Percentiles rank a stretch among this genome's conserved stretches.
Evolutionary conservation across 164 flowering plant species (phyloP).

Genomic region (Vitis amurensis): DNA sequence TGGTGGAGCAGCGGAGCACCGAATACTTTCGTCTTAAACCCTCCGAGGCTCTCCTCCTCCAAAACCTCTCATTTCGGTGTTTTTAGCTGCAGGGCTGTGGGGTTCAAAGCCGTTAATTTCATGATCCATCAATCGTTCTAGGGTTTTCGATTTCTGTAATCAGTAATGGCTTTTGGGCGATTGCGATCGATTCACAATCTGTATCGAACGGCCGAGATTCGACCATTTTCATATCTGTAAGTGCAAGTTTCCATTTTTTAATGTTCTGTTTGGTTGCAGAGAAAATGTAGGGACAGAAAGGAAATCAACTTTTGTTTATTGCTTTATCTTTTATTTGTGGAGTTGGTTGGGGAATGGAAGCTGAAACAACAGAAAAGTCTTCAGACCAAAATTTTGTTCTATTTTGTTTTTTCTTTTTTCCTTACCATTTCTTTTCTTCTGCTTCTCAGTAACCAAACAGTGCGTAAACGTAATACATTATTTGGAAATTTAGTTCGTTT

Average conservation of each 20-base stretch:
- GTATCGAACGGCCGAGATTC: constrained; percentile 19
- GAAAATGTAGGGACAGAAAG: constrained; percentile 1
- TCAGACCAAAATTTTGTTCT: no score
- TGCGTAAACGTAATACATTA: no score
- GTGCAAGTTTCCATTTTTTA: constrained; percentile 1
- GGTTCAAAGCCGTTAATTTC: not conserved
- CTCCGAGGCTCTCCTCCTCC: not conserved
- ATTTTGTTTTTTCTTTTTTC: no score
- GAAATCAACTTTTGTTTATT: not conserved
- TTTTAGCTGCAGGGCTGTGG: no score
- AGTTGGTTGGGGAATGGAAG: not conserved
- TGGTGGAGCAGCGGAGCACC: not conserved
- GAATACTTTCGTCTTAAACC: constrained; percentile 3
- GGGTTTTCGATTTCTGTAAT: constrained; percentile 7
- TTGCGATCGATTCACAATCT: constrained; percentile 33
- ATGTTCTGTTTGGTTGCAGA: constrained; percentile 9
- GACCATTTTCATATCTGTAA: constrained; percentile 35
- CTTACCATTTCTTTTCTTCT: no score
- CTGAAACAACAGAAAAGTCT: not conserved
- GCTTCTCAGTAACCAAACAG: no score
- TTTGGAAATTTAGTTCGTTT: no score
- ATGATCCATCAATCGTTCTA: not conserved
- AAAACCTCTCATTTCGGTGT: not conserved
- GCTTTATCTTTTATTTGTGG: not conserved
- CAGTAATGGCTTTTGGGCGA: constrained; percentile 32